phyloP scores from a whole-genome alignment of 2,329 filamentous ascomycete genomes.

The Phyllosticta citribraziliensis region DNA sequence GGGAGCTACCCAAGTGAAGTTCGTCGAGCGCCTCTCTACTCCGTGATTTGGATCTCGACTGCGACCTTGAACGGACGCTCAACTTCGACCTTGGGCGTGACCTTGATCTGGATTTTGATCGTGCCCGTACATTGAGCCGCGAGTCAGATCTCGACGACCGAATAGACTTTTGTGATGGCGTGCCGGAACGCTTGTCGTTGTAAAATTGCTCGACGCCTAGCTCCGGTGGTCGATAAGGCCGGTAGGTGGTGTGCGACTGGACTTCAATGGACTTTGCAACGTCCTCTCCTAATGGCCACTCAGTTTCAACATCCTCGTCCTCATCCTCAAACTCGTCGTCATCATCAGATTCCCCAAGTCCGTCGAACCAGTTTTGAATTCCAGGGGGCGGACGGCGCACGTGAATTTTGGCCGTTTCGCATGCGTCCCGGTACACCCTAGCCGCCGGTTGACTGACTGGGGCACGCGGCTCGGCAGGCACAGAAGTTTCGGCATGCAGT shows the following conservation, averaged over 20 bases:
- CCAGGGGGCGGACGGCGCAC: conserved; percentile 38
- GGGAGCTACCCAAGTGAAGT: background rate
- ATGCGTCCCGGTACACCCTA: conserved; percentile 12
- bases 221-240: background rate
- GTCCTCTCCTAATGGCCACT: background rate
- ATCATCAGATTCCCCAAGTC: conserved; percentile 30
- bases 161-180: background rate
- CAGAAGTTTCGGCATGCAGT: conserved; percentile 14
- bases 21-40: background rate
- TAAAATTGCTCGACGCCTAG: background rate
- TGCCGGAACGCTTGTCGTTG: background rate
- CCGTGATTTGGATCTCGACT: background rate
- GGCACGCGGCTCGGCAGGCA: conserved; percentile 10
- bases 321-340: conserved; percentile 22
- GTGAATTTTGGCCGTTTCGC: conserved; percentile 38
- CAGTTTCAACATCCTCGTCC: background rate
- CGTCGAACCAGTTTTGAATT: conserved; percentile 43
- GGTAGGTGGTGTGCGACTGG: background rate
- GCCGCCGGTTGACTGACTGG: background rate
- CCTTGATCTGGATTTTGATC: conserved; percentile 24
- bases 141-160: background rate
- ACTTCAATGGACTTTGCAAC: background rate
- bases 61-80: background rate
- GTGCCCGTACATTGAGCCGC: background rate
- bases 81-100: background rate